Evolutionary conservation across 495 filamentous ascomycete species (phyloP), one percentile per base, ranked within the genome.

Genomic region (Aspergillus ostianus): DNA sequence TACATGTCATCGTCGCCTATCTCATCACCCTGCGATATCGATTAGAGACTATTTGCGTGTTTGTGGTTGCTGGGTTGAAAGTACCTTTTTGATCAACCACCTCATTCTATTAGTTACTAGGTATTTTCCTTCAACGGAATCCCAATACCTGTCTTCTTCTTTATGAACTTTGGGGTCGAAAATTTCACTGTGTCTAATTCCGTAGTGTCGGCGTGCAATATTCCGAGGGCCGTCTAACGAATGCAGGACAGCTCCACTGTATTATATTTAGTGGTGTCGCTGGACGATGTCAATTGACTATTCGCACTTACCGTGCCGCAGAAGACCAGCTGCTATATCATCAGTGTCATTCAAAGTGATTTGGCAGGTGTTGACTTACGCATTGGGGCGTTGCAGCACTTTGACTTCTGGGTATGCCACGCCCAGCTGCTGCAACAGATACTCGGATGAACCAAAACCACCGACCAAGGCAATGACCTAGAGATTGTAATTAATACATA

Each of bases 391-490:
- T 55, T 87, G 84, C 68, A 88, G 76, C 30, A 88, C 75, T 47
- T 79, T 71, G 17, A 86, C 73, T 0, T 66, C 64, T 20, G 74
- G 65, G n/a, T 70, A 68, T 7, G 66, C 56, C 17, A 63, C 66
- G 51, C 77, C 73, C 41, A 90, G 68, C 0, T 82, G 72, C 62
- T 80, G 79, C 58, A 80, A 84, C 47, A 90, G 77, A 65, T 90
- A 90, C 59, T 82, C 83, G 26, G 81, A 87, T 50, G 81, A 77
- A n/a, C 88, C 87, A 58, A 90, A 87, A 0, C 88, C 88, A 4
- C 87, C 87, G 17, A 90, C 88, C 0, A 90, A 76, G 18, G 90
- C 74, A 26, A 90, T 83, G 1, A 83, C 81, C 60, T 79, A 27
- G 9, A 70, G 12, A 75, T 70, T 53, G 10, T 53, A 44, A 13